A percentile compares a stretch with the other conserved stretches of the same genome.
phyloP scores from a whole-genome alignment of 2,329 filamentous ascomycete genomes.

The Clonostachys sp. region DNA sequence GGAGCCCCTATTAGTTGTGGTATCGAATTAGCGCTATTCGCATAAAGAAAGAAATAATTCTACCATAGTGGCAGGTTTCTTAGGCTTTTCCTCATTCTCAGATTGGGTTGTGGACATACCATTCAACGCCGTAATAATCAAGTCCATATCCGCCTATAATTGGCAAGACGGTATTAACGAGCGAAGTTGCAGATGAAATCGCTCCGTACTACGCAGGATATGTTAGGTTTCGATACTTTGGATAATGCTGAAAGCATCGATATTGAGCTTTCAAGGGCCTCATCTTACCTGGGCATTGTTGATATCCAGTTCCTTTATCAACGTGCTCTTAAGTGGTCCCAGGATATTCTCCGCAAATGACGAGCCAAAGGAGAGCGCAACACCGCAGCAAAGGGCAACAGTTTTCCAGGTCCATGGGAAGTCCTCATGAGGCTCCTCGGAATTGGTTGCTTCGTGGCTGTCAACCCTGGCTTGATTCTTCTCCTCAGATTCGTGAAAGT shows the following conservation, averaged over 20 bases:
- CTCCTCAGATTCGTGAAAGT: too few species aligned
- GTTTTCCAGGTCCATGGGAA: constrained; percentile 14
- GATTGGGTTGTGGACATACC: constrained; percentile 4
- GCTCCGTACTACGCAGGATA: constrained; percentile 11
- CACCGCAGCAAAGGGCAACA: constrained; percentile 10
- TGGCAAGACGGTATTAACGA: constrained; percentile 15
- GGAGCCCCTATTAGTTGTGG: constrained; percentile 8
- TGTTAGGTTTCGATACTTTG: not conserved
- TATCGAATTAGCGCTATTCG: too few species aligned
- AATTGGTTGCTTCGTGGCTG: not conserved
- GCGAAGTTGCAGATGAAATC: constrained; percentile 12
- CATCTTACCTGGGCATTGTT: constrained; percentile 8
- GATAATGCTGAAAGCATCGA: not conserved
- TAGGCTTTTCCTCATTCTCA: too few species aligned
- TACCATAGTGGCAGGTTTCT: too few species aligned
- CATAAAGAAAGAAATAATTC: too few species aligned
- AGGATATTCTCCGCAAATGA: constrained; percentile 16
- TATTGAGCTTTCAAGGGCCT: not conserved
- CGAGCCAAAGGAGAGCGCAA: constrained; percentile 14
- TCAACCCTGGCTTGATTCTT: too few species aligned
- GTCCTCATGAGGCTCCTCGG: constrained; percentile 5
- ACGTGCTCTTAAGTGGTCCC: constrained; percentile 14
- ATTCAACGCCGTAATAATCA: constrained; percentile 16
- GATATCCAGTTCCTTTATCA: constrained; percentile 12
- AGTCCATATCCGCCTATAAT: constrained; percentile 16